Evolutionary conservation across 371 early-diverging fungal genomes (phyloP).

Genomic region (Rhizopus stolonifer): DNA sequence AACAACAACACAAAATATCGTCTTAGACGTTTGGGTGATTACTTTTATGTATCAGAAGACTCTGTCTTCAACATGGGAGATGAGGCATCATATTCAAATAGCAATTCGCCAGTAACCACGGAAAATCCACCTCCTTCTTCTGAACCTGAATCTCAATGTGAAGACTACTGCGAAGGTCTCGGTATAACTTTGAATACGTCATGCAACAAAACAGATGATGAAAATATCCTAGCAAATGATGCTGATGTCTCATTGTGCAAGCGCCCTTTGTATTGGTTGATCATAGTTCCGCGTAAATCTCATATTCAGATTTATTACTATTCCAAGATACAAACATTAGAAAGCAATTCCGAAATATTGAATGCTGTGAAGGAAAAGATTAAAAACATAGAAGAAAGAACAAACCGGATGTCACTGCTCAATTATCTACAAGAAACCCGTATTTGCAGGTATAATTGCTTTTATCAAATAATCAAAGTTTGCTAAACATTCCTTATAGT

Average conservation of each 20-base stretch:
- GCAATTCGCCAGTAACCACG: constrained; percentile 14
- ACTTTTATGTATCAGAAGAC: constrained; percentile 62
- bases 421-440: constrained; percentile 66
- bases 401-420: constrained; percentile 68
- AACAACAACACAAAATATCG: constrained; percentile 17
- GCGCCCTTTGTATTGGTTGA: constrained; percentile 64
- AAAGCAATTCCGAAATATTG: constrained; percentile 48
- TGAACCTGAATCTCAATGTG: constrained; percentile 7
- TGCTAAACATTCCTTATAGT: constrained; percentile 33
- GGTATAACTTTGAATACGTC: constrained; percentile 32
- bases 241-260: constrained; percentile 4
- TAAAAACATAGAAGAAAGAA: constrained; percentile 55
- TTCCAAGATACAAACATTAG: constrained; percentile 55
- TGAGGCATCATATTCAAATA: constrained; percentile 23
- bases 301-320: constrained; percentile 68
- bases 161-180: constrained; percentile 39
- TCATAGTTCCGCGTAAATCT: constrained; percentile 54
- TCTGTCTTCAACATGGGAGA: constrained; percentile 32
- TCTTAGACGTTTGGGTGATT: constrained; percentile 51
- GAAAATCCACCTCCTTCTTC: constrained; percentile 4
- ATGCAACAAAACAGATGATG: constrained; percentile 3
- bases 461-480: neutral
- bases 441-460: constrained; percentile 58
- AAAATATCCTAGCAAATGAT: constrained; percentile 2
- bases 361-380: constrained; percentile 55